Evolutionary conservation across 352 stramenopile species (phyloP).

Genomic region (Globisporangium alternatum): DNA sequence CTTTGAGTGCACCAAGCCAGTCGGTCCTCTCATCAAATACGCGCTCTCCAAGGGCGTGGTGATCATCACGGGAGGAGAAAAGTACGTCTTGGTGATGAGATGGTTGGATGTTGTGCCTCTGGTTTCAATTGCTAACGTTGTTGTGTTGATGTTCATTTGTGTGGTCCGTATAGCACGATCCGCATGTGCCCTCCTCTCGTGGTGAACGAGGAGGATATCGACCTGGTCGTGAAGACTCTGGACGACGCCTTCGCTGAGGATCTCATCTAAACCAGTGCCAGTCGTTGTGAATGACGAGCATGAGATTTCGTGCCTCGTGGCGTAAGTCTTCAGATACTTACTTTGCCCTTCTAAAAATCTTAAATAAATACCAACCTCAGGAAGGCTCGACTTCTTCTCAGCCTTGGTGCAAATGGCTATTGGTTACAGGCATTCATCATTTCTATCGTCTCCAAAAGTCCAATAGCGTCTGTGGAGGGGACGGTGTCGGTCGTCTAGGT

Average conservation of each 20-base stretch:
- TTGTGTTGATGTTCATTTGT: conserved; percentile 11
- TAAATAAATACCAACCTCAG: background rate
- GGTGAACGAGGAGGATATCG: conserved; percentile 79
- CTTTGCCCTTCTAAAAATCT: background rate
- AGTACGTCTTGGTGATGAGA: conserved; percentile 35
- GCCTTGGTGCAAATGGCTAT: background rate
- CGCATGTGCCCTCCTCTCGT: conserved; percentile 82
- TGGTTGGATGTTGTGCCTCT: conserved; percentile 1
- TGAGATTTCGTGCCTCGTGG: background rate
- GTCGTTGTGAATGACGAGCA: background rate
- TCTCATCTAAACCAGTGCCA: conserved; percentile 32
- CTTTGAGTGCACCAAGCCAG: conserved; percentile 68
- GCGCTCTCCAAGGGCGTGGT: conserved; percentile 73
- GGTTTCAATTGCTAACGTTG: conserved; percentile 3
- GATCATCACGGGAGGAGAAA: conserved; percentile 81
- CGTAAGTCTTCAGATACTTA: background rate
- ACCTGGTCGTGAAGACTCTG: conserved; percentile 63
- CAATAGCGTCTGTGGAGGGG: conserved; percentile 32
- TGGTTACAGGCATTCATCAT: background rate
- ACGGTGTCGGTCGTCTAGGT: conserved; percentile 3
- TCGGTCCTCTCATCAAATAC: conserved; percentile 64
- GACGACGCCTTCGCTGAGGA: conserved; percentile 61
- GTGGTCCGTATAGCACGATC: conserved; percentile 43
- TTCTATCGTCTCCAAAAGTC: conserved; percentile 35
- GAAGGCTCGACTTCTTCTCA: background rate